Conservation (phyloP, 352 stramenopile genomes). For the Globisporangium uncinulatum region DNA sequence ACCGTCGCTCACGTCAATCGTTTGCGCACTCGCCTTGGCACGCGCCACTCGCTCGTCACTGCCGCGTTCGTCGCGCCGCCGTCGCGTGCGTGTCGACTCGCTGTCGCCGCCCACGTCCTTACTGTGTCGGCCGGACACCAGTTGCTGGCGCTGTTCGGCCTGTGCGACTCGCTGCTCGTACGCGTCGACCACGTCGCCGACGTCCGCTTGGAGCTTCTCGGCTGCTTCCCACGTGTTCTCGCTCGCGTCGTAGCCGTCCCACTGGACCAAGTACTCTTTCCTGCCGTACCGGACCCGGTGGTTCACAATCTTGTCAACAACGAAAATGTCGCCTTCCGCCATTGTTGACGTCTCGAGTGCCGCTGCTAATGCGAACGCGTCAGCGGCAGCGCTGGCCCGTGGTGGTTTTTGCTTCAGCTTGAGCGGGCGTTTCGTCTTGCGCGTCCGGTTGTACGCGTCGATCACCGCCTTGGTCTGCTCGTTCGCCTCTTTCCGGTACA, state of each 20-base stretch:
- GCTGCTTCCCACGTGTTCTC: constrained; percentile 66
- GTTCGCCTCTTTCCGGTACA: constrained; percentile 24
- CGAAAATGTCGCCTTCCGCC: constrained; percentile 28
- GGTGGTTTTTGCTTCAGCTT: not conserved
- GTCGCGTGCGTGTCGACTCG: not conserved
- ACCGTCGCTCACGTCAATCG: not conserved
- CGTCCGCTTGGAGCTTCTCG: constrained; percentile 39
- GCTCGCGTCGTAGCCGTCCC: constrained; percentile 57
- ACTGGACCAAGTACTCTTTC: constrained; percentile 58
- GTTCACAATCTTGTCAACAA: constrained; percentile 57
- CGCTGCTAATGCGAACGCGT: no score
- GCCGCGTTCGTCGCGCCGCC: not conserved
- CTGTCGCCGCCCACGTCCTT: not conserved
- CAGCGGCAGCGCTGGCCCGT: no score
- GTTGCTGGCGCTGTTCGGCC: not conserved
- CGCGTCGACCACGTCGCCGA: constrained; percentile 42
- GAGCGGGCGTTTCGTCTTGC: constrained; percentile 3
- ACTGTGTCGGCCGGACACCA: no score
- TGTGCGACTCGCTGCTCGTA: constrained; percentile 32
- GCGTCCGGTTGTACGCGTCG: constrained; percentile 17
- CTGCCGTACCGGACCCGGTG: constrained; percentile 33
- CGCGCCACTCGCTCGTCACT: not conserved
- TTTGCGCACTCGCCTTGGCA: not conserved
- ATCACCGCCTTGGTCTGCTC: constrained; percentile 27
- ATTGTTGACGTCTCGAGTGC: no score